Base-by-base conservation (phyloP, 148 eudicot genomes). In the Beta vulgaris region DNA sequence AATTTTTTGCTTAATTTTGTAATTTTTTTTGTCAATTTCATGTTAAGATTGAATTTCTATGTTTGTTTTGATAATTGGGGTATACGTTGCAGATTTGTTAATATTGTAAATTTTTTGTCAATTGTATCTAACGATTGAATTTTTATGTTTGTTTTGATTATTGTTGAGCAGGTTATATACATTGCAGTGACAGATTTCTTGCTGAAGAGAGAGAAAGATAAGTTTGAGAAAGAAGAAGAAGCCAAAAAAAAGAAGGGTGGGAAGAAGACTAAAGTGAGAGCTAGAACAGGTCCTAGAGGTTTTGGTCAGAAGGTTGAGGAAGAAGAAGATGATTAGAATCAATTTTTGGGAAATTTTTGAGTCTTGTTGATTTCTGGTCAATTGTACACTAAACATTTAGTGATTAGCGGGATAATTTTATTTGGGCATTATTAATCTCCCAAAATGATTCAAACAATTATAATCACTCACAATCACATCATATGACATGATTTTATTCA, bases 101-200 rank as follows among this genome's bases (percentile, higher is more conserved):
- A 16, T 18, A 5, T 39, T n/a, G n/a, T n/a, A n/a, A n/a, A n/a
- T n/a, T n/a, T n/a, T 39, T 39, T 48, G 18, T 3, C 2, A 14
- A 16, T 18, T 48, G 15, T 0, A 1, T 48, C 5, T 3, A 16
- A 13, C 12, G 32, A 7, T 3, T 9, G 2, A 35, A 16, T 3
- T 18, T 34, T 19, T 35, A 6, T 35, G 16, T 35, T 34, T 19
- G 1, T 34, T 16, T 21, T 21, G 5, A 60, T 44, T 3, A 44
- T 44, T 29, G 34, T 44, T 18, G 21, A 42, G 32, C 86, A 92
- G 97, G 94, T 92, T 46, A 66, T 87, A 78, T 93, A 89, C 83
- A 86, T 93, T 49, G 94, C 78, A 7, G 98, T 93, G 84, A 86
- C 98, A 44, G 98, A 93, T 76, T 91, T 86, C 82, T 82, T 93